Percentiles rank a stretch among this genome's conserved stretches.
These are phyloP conservation scores for Paecilomyces fulvus DNA, from an alignment of 2,329 filamentous ascomycete species.

Conservation along the genomic window DNA sequence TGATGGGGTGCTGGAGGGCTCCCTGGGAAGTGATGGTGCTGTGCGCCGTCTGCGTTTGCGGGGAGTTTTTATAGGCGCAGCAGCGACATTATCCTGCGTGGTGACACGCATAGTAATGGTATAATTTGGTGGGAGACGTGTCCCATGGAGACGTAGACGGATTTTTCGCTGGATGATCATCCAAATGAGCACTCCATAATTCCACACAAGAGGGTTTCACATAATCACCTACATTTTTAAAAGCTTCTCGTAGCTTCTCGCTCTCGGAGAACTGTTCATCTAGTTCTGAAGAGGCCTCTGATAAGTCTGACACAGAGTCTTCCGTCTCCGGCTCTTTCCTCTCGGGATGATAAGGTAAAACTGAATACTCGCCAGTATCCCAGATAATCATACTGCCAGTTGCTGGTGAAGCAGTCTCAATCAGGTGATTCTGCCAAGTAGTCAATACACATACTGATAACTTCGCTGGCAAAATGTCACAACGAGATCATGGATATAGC, in stretches of 20 bases:
- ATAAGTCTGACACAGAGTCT: conserved; percentile 16
- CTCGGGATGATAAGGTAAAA: conserved; percentile 39
- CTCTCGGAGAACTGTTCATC: conserved; percentile 20
- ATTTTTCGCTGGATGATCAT: conserved; percentile 43
- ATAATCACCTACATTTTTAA: conserved; percentile 30
- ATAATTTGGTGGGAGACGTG: conserved; percentile 46
- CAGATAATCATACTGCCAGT: conserved; percentile 55
- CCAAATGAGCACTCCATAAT: not conserved
- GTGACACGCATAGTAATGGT: conserved; percentile 48
- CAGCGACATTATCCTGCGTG: conserved; percentile 13
- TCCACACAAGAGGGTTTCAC: not conserved
- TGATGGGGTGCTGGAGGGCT: conserved; percentile 10
- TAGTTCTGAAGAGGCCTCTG: conserved; percentile 2
- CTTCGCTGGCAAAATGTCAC: not conserved
- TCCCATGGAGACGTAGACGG: conserved; percentile 46
- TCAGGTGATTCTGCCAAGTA: conserved; percentile 46
- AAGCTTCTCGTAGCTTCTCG: conserved; percentile 44
- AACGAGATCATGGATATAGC: not conserved
- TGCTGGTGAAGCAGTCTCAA: conserved; percentile 47
- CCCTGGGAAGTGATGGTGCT: conserved; percentile 1
- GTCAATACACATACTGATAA: not conserved
- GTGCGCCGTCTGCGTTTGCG: conserved; percentile 16
- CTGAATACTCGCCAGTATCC: conserved; percentile 53
- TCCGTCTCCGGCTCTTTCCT: conserved; percentile 29
- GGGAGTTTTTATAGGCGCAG: conserved; percentile 8